Percentiles rank a stretch among this genome's conserved stretches.
Evolutionary conservation across 2,329 filamentous ascomycete species (phyloP).

Genomic region (Colletotrichum chlorophyti): DNA sequence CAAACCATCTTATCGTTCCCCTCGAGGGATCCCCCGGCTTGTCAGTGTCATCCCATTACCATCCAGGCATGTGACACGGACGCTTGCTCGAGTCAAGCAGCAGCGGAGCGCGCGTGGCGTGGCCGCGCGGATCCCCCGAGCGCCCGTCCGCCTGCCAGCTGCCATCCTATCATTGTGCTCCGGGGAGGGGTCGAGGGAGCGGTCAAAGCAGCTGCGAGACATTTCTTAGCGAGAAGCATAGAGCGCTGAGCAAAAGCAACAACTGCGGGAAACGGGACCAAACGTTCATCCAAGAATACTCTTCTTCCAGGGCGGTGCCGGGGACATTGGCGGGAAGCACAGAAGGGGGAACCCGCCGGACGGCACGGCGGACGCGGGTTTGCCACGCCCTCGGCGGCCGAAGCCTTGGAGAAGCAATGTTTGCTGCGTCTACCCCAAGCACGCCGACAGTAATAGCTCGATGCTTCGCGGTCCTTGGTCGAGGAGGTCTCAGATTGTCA

Average conservation of each 20-base stretch:
- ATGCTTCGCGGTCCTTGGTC: too few species aligned
- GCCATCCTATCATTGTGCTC: not conserved
- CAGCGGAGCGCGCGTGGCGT: not conserved
- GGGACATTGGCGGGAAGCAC: too few species aligned
- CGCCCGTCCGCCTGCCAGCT: not conserved
- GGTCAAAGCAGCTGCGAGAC: slow-evolving; percentile 21
- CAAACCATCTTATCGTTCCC: not conserved
- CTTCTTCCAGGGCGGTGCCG: too few species aligned
- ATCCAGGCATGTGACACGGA: slow-evolving; percentile 12
- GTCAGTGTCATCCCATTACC: slow-evolving; percentile 19
- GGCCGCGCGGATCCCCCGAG: slow-evolving; percentile 7
- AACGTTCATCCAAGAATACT: too few species aligned
- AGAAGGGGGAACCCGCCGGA: not conserved
- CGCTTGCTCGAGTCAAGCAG: slow-evolving; percentile 19
- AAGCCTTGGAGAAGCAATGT: slow-evolving; percentile 10
- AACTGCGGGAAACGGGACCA: not conserved
- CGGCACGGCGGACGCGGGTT: not conserved
- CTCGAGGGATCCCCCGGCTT: slow-evolving; percentile 22
- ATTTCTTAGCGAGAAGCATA: slow-evolving; percentile 14
- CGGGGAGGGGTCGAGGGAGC: too few species aligned
- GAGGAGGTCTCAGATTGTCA: too few species aligned
- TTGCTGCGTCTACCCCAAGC: slow-evolving; percentile 6
- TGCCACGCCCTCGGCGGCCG: not conserved
- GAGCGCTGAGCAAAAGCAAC: too few species aligned
- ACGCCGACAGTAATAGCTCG: not conserved